Base-by-base conservation (phyloP, 1,139 yeast species). In the Wickerhamiella infanticola region DNA sequence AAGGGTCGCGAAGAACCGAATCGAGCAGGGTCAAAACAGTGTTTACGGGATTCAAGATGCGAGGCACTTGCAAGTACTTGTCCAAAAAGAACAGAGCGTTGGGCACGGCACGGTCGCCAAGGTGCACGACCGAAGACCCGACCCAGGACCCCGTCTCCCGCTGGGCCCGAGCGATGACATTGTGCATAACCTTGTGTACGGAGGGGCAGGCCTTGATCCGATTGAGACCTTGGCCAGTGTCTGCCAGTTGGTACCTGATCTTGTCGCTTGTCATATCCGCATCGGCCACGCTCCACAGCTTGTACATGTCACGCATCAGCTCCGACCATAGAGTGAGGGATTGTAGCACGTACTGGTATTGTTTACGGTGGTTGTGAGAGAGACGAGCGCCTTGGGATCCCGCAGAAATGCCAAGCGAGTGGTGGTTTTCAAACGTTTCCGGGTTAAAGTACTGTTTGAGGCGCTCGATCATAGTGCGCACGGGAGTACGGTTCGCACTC, bases 71-170 rank as follows among this genome's bases (percentile, higher is more conserved):
- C 31, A 79, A 72, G 57, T 80, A 80, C 59, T 81, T 80, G 62
- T 81, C 88, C 44, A 80, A 61, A 65, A 80, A 80, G 59, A 79
- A 78, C 48, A 81, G 60, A 0, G 88, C 85, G 58, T 80, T 80
- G 1, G 90, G 90, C 4, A 80, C 90, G 1, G 84, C 81, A 53
- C 76, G 79, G 59, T 80, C 90, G 36, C 88, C 90, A 25, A 81
- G 56, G 61, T 80, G 90, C 24, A 80, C 81, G 27, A 79, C 86
- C 18, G 81, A 74, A 5, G 83, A 76, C 2, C 90, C 90, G 40
- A 80, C 78, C 86, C 88, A 80, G 3, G 72, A 63, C 0, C 78
- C 75, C 23, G 80, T 73, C 45, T 71, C 70, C 33, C 68, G 61
- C 55, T 80, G 81, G 43, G 81, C 80, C 50, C 75, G 77, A 18